These are phyloP conservation scores for Ceratocystiopsis sp. DNA, from an alignment of 2,329 filamentous ascomycete species.

Conservation along the genomic window DNA sequence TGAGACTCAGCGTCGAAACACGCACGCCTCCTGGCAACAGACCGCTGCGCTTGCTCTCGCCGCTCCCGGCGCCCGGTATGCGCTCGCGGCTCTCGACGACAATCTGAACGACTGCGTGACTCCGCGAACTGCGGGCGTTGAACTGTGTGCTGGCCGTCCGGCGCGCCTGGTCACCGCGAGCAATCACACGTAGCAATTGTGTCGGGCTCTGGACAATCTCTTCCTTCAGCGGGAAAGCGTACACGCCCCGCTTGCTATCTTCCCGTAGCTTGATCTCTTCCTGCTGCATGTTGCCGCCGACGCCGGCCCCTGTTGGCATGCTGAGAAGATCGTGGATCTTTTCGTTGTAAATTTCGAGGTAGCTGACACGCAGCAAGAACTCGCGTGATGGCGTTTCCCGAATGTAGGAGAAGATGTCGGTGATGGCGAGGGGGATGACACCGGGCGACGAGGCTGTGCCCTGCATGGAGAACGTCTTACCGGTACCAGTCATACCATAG, in stretches of 20 bases:
- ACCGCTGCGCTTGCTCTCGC: conserved; percentile 49
- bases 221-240: conserved; percentile 89
- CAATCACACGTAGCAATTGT: conserved; percentile 85
- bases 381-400: conserved; percentile 89
- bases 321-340: conserved; percentile 87
- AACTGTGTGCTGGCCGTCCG: conserved; percentile 91
- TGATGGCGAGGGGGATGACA: conserved; percentile 93
- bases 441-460: conserved; percentile 88
- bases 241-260: conserved; percentile 90
- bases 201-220: conserved; percentile 98
- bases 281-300: conserved; percentile 38
- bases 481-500: conserved; percentile 97
- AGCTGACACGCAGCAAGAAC: conserved; percentile 89
- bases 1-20: conserved; percentile 86
- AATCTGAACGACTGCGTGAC: conserved; percentile 96
- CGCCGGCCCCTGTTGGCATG: conserved; percentile 42
- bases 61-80: conserved; percentile 34
- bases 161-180: conserved; percentile 77
- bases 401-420: conserved; percentile 98
- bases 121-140: conserved; percentile 90
- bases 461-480: conserved; percentile 99
- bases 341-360: conserved; percentile 98
- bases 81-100: conserved; percentile 94
- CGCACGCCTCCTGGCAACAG: conserved; percentile 75
- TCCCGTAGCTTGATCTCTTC: conserved; percentile 97